Base-by-base conservation (phyloP, 345 rosid species). In the Moringa oleifera region DNA sequence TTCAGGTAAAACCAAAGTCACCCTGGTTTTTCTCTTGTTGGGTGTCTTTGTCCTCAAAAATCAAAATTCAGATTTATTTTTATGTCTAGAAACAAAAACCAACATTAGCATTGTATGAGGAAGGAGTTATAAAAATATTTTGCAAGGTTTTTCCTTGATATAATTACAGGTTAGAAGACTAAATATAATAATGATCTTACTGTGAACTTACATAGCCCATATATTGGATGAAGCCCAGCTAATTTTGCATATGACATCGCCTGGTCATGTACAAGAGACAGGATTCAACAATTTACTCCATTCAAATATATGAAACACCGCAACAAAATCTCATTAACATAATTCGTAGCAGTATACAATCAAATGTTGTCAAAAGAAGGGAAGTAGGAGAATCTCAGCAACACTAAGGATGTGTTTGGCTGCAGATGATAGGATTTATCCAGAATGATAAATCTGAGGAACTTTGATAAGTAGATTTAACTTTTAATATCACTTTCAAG, bases 171-270 rank as follows among this genome's bases (percentile, higher is more conserved):
- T n/a, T n/a, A n/a, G n/a, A n/a, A n/a, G n/a, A n/a, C n/a, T 25
- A 59, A 55, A 37, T 20, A 31, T 23, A 53, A n/a, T 23, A 61
- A 53, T 16, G 20, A 20, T 22, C 47, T 51, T 53, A 63, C 17
- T 57, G 54, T 31, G 25, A 47, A 83, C 99, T 89, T 87, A 91
- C 99, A 94, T 50, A 94, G 73, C 23, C 99, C 99, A 60, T 88
- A 94, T 21, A 94, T 94, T 19, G 99, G 79, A 51, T 81, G 80
- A 74, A 94, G 91, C 67, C 99, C 97, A 53, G 99, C 99, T 66
- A 94, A 84, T 65, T 91, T 94, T 56, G 99, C 97, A 73, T 94
- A 94, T 46, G 99, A 94, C 97, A 94, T 91, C 57, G 90, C 92
- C 99, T 94, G 95, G 59, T 74, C 78, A 86, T 49, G 72, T 64